Base-by-base conservation (phyloP, 2,329 filamentous ascomycete species). In the Verruconis gallopava region DNA sequence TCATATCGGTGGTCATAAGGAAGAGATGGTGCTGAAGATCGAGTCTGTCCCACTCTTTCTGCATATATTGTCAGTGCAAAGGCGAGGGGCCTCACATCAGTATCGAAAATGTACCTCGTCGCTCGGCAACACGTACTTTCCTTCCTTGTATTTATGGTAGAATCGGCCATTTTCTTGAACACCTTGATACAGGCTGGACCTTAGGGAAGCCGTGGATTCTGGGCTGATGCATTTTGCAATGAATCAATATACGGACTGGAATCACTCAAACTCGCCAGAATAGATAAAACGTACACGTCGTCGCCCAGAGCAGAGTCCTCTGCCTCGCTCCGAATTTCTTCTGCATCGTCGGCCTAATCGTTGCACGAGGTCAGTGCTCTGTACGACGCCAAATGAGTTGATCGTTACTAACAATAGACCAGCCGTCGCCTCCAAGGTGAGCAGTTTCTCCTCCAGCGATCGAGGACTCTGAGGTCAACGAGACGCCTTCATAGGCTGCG, bases 1-100 rank as follows among this genome's bases (percentile, higher is more conserved):
- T 51, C 11, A 59, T 54, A 18, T 56, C 54, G 14, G 65, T 45
- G 0, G 55, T 49, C 5, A 63, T 57, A 17, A 56, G 59, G 38
- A 57, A 55, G 42, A 64, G 49, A 46, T 61, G 51, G 40, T 62
- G 58, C 40, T 53, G 50, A 15, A 53, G 46, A 37, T 53, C 50
- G 48, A 30, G 44, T 33, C 44, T 40, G 21, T 46, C 43, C 18
- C 20, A 25, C 33, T 45, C 43, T 35, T 20, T 19, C 42, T 44
- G 25, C 6, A 32, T 33, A 4, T 11, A 18, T 4, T 20, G 18
- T 36, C 6, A 37, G 32, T 11, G 11, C 11, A 36, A 33, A 21
- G 25, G 21, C 14, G n/a, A 14, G n/a, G 3, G 4, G 15, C 19
- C 3, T 9, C 19, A n/a, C n/a, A n/a, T 18, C 13, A 21, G 11